phyloP scores from a whole-genome alignment of 2,329 filamentous ascomycete genomes.

The Pestalotiopsis sp. region DNA sequence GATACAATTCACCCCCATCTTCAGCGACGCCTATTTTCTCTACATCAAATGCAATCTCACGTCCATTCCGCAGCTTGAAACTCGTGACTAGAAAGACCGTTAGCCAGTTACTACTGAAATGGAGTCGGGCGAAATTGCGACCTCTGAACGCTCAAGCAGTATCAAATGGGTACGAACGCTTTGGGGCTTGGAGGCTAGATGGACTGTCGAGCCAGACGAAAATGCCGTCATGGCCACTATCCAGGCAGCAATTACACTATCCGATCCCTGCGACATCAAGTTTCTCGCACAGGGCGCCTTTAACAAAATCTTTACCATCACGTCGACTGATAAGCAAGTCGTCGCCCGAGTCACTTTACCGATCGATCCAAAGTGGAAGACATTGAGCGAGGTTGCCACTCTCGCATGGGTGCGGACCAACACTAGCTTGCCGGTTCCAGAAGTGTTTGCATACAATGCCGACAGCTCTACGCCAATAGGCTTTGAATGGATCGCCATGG shows the following conservation, averaged over 20 bases:
- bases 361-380: constrained; percentile 38
- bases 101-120: neutral
- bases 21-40: neutral
- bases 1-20: neutral
- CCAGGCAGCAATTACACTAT: neutral
- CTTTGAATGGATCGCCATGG: constrained; percentile 45
- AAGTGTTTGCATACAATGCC: constrained; percentile 35
- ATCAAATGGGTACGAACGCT: constrained; percentile 6
- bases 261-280: constrained; percentile 15
- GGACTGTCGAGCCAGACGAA: constrained; percentile 1
- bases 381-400: constrained; percentile 40
- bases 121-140: neutral
- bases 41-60: neutral
- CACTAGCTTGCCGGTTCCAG: constrained; percentile 35
- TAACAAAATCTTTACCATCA: constrained; percentile 27
- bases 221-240: neutral
- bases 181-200: constrained; percentile 2
- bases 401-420: constrained; percentile 32
- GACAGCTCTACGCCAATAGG: constrained; percentile 35
- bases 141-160: neutral
- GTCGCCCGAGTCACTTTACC: constrained; percentile 39
- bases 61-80: too few relatives aligned
- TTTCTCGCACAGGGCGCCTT: constrained; percentile 19
- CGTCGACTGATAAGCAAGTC: neutral
- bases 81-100: too few relatives aligned